Conservation (phyloP, 2,329 filamentous ascomycete species). For the Mycosphaerelloides madeirae region DNA sequence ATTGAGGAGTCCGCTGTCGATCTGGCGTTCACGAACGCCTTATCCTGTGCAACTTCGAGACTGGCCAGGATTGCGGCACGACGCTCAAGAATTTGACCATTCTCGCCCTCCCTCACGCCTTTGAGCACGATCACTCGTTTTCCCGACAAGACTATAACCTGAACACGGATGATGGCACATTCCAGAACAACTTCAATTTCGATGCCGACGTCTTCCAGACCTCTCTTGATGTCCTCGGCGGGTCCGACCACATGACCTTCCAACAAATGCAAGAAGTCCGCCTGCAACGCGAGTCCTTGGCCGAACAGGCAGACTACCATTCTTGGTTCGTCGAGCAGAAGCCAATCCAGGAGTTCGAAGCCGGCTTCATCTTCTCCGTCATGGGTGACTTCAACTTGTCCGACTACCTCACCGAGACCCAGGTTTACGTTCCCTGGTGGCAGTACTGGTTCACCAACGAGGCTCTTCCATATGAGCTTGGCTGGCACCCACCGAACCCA, state of each 20-base stretch:
- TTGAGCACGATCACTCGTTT: slow-evolving; percentile 52
- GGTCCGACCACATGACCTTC: slow-evolving; percentile 3
- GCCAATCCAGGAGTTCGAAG: slow-evolving; percentile 10
- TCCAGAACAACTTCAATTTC: slow-evolving; percentile 7
- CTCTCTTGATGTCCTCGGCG: slow-evolving; percentile 5
- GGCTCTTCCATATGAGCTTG: slow-evolving; percentile 9
- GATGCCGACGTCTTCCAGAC: slow-evolving; percentile 8
- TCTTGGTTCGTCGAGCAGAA: slow-evolving; percentile 7
- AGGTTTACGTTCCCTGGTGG: slow-evolving; percentile 10
- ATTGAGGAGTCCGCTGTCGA: too few species aligned
- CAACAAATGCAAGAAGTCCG: slow-evolving; percentile 9
- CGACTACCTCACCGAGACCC: slow-evolving; percentile 3
- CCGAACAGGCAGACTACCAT: not conserved
- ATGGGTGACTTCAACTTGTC: slow-evolving; percentile 8
- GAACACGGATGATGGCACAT: slow-evolving; percentile 2
- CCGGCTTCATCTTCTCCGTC: slow-evolving; percentile 10
- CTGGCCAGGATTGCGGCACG: too few species aligned
- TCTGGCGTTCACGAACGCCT: too few species aligned
- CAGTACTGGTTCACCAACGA: slow-evolving; percentile 12
- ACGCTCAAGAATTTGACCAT: too few species aligned
- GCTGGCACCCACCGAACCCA: slow-evolving; percentile 7
- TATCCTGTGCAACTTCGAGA: too few species aligned
- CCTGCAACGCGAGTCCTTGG: slow-evolving; percentile 8
- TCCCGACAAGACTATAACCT: slow-evolving; percentile 40
- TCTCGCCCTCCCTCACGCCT: slow-evolving; percentile 37